These are phyloP conservation scores for Didymella pomorum DNA, from an alignment of 2,329 filamentous ascomycete species.

Conservation along the genomic window DNA sequence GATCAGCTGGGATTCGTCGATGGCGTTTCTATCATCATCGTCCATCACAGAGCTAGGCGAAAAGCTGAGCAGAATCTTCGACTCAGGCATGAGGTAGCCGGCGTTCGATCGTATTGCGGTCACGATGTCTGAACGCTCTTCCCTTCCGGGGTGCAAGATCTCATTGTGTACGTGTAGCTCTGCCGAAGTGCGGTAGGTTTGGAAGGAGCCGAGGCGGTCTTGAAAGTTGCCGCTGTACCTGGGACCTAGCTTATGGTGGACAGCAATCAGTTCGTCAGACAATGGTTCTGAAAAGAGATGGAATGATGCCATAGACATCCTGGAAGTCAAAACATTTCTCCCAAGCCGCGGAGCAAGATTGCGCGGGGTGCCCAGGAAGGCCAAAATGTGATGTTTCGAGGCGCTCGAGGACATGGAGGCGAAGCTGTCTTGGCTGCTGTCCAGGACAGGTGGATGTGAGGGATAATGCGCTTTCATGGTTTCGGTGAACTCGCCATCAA, in stretches of 20 bases:
- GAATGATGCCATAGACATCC: constrained; percentile 89
- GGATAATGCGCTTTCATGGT: constrained; percentile 91
- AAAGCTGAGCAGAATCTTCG: constrained; percentile 81
- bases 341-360: constrained; percentile 82
- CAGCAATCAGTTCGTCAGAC: constrained; percentile 90
- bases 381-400: constrained; percentile 77
- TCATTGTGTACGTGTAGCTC: constrained; percentile 91
- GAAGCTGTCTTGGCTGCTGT: constrained; percentile 71
- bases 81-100: constrained; percentile 80
- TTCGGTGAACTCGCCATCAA: constrained; percentile 93
- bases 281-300: constrained; percentile 87
- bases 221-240: constrained; percentile 96
- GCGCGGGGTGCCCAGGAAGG: constrained; percentile 90
- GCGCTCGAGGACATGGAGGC: constrained; percentile 68
- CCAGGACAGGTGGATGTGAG: constrained; percentile 71
- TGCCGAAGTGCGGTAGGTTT: constrained; percentile 94
- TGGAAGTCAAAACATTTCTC: constrained; percentile 74
- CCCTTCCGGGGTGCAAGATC: constrained; percentile 84
- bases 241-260: constrained; percentile 88
- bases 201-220: constrained; percentile 92
- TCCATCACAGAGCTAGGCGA: constrained; percentile 81
- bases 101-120: constrained; percentile 87
- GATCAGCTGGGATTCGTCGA: constrained; percentile 76
- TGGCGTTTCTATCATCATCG: constrained; percentile 76
- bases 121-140: constrained; percentile 90